phyloP scores from a whole-genome alignment of 2,329 filamentous ascomycete species.

The Raffaelea albimanens region DNA sequence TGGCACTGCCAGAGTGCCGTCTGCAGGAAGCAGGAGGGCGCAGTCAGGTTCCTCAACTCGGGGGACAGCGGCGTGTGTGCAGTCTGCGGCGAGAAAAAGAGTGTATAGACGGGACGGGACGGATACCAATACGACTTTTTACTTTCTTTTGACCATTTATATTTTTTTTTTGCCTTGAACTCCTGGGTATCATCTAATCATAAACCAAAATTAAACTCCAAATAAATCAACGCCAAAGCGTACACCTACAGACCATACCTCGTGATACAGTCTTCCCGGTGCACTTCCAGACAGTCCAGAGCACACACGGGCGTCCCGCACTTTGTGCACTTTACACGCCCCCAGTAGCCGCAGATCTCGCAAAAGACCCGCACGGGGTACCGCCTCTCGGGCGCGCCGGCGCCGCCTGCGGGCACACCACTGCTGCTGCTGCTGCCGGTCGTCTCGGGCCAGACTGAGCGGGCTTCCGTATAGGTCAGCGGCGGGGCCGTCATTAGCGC shows the following conservation, averaged over 20 bases:
- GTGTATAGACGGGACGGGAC: too few relatives aligned
- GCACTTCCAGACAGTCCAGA: conserved; percentile 61
- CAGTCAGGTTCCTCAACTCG: conserved; percentile 57
- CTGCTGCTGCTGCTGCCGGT: background rate
- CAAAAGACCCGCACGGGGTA: conserved; percentile 61
- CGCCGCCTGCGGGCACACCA: background rate
- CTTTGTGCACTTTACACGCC: conserved; percentile 63
- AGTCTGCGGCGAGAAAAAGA: conserved; percentile 45
- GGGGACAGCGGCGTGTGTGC: conserved; percentile 62
- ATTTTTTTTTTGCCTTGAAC: background rate
- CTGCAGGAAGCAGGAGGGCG: conserved; percentile 43
- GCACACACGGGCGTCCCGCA: conserved; percentile 73
- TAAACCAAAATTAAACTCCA: too few relatives aligned
- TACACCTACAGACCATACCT: conserved; percentile 42
- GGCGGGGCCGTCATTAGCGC: conserved; percentile 54
- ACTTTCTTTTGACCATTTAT: background rate
- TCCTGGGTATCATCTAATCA: too few relatives aligned
- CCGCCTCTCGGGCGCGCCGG: conserved; percentile 31
- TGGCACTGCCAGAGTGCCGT: conserved; percentile 53
- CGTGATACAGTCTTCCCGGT: conserved; percentile 62
- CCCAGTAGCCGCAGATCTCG: conserved; percentile 77
- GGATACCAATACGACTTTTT: too few relatives aligned
- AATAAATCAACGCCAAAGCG: background rate
- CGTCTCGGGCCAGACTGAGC: conserved; percentile 7
- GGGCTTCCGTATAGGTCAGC: conserved; percentile 55